Percentiles rank a stretch among this genome's conserved stretches.
phyloP scores from a whole-genome alignment of 2,329 filamentous ascomycete species.

The Catunica adiposa region DNA sequence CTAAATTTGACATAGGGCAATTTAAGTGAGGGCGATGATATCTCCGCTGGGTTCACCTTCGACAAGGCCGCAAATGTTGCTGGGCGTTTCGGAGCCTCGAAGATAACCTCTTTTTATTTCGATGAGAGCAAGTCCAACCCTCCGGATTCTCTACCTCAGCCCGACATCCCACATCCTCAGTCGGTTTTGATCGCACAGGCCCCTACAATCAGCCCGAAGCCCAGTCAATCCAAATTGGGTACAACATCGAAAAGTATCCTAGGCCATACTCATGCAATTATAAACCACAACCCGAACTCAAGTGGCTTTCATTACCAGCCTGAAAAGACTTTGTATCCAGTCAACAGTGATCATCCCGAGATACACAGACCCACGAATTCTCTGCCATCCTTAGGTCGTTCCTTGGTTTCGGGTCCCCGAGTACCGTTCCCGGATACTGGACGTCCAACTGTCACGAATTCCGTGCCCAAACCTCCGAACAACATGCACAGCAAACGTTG shows the following conservation, averaged over 20 bases:
- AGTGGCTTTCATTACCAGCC: too few species aligned
- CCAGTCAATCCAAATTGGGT: background rate
- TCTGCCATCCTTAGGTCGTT: background rate
- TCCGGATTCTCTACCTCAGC: background rate
- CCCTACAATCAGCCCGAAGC: background rate
- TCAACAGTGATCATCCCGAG: background rate
- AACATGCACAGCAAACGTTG: background rate
- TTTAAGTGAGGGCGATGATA: background rate
- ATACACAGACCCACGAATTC: background rate
- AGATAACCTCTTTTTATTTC: background rate
- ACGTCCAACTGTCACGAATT: background rate
- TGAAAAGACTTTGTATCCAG: background rate
- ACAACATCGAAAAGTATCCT: background rate
- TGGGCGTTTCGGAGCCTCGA: constrained; percentile 8
- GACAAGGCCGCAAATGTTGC: constrained; percentile 12
- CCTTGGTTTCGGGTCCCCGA: background rate
- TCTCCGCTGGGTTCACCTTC: constrained; percentile 10
- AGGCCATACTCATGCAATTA: background rate
- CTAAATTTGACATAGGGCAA: background rate
- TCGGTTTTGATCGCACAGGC: too few species aligned
- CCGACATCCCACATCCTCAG: too few species aligned
- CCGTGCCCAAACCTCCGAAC: background rate
- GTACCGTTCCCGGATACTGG: background rate
- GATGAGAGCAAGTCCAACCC: background rate
- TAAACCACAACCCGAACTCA: too few species aligned